Base-by-base conservation (phyloP, 2,329 filamentous ascomycete species). In the Penicillium sp. region DNA sequence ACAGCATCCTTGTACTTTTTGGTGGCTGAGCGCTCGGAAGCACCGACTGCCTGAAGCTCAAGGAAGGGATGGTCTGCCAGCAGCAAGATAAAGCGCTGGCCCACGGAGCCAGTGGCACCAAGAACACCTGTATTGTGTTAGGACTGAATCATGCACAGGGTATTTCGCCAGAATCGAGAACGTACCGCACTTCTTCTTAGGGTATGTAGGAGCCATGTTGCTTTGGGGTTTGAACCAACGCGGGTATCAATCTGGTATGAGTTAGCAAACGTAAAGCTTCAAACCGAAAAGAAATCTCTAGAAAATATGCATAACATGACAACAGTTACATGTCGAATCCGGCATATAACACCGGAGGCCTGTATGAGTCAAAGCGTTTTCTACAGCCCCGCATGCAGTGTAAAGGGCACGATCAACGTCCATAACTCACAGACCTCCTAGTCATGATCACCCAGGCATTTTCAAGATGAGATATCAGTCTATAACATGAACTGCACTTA, bases 1-100 rank as follows among this genome's bases (percentile, higher is more conserved):
- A 95, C 91, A 33, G 91, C 92, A 80, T 95, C 89, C 72, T 86
- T 87, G 78, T 97, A 97, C 68, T 86, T 87, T 79, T 96, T 96
- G 65, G 91, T 91, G 6, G 89, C 89, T 9, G 90, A 95, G 51
- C 89, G 83, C 51, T 88, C 83, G 14, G 90, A 95, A 30, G 93
- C 93, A 56, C 93, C 93, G 41, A 97, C 82, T 51, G 90, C 90
- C 57, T 93, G 87, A 50, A 97, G 84, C 56, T 83, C 83, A 64
- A 97, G 88, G 71, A 87, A 82, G 13, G 92, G 91, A 74, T 97
- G 92, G 46, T 89, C 80, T 37, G 88, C 85, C 55, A 97, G 86
- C 44, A 97, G 82, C 29, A 96, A 84, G 68, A 97, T 93, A 72
- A 97, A 97, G 64, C 93, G 85, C 74, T 95, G 90, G 62, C 92